Evolutionary conservation across 495 filamentous ascomycete species (phyloP).

Genomic region (Penicillium odoratum): DNA sequence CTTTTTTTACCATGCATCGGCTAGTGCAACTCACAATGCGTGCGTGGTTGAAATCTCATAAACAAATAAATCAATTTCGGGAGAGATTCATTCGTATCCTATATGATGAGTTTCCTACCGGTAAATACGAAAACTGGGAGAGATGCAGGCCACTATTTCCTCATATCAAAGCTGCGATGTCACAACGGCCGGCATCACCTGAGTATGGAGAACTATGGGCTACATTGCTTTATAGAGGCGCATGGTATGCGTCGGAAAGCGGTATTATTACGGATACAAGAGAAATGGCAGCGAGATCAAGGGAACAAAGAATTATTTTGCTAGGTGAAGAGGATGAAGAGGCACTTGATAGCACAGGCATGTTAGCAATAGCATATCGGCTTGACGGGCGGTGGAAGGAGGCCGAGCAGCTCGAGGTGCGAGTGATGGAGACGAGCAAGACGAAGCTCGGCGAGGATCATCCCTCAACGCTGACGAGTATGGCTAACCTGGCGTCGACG

Average conservation of each 20-base stretch:
- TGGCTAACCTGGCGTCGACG: neutral
- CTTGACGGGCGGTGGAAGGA: neutral
- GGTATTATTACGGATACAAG: no score
- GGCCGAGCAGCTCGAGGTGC: no score
- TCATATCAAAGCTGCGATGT: conserved; percentile 22
- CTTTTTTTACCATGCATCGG: conserved; percentile 23
- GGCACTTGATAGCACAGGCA: no score
- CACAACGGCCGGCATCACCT: conserved; percentile 13
- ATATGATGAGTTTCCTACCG: neutral
- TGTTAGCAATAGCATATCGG: no score
- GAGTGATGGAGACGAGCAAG: neutral
- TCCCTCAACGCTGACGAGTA: neutral
- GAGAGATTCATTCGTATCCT: conserved; percentile 39
- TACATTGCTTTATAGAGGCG: conserved; percentile 19
- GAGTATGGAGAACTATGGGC: conserved; percentile 20
- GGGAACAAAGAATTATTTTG: no score
- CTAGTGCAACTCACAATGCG: conserved; percentile 21
- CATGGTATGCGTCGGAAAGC: neutral
- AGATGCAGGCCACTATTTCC: conserved; percentile 22
- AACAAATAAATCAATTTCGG: conserved; percentile 33
- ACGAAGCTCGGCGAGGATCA: neutral
- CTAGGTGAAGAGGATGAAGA: no score
- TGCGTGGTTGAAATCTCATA: conserved; percentile 21
- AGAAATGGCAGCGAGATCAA: no score
- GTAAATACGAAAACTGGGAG: conserved; percentile 1